Conservation (phyloP, 2,329 filamentous ascomycete genomes). For the Phaeosphaeria sp. region DNA sequence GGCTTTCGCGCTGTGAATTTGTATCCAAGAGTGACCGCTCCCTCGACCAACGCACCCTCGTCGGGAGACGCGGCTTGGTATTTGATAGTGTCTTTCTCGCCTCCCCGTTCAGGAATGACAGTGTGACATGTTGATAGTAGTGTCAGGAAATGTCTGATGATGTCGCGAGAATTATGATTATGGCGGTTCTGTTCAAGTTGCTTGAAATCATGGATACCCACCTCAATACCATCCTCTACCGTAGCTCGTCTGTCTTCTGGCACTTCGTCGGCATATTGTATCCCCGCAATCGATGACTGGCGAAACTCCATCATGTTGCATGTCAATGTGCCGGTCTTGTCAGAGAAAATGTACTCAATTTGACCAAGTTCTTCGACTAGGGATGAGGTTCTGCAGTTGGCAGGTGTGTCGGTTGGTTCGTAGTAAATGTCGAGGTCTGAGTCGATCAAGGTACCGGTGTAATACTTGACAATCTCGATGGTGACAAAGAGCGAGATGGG, state of each 20-base stretch:
- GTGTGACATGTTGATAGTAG: constrained; percentile 93
- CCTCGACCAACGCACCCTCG: constrained; percentile 94
- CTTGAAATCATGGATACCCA: constrained; percentile 85
- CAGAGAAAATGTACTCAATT: constrained; percentile 98
- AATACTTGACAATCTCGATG: constrained; percentile 97
- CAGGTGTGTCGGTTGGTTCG: constrained; percentile 91
- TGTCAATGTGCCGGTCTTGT: constrained; percentile 97
- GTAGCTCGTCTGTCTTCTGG: constrained; percentile 87
- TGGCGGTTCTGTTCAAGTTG: constrained; percentile 73
- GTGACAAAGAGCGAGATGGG: constrained; percentile 98
- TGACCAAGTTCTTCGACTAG: constrained; percentile 96
- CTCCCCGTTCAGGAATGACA: constrained; percentile 88
- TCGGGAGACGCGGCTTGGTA: constrained; percentile 98
- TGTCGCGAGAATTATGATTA: constrained; percentile 63
- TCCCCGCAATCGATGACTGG: constrained; percentile 89
- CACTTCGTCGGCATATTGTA: constrained; percentile 92
- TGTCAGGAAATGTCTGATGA: constrained; percentile 83
- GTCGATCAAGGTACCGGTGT: constrained; percentile 96
- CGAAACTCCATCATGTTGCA: constrained; percentile 99
- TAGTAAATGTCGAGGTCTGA: constrained; percentile 98
- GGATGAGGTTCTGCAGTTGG: constrained; percentile 94
- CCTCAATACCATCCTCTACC: constrained; percentile 76
- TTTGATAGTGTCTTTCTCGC: constrained; percentile 85
- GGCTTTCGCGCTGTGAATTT: constrained; percentile 91
- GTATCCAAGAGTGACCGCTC: constrained; percentile 85